These are phyloP conservation scores for Hypoxylon sp. DNA, from an alignment of 2,329 filamentous ascomycete species.

Conservation along the genomic window DNA sequence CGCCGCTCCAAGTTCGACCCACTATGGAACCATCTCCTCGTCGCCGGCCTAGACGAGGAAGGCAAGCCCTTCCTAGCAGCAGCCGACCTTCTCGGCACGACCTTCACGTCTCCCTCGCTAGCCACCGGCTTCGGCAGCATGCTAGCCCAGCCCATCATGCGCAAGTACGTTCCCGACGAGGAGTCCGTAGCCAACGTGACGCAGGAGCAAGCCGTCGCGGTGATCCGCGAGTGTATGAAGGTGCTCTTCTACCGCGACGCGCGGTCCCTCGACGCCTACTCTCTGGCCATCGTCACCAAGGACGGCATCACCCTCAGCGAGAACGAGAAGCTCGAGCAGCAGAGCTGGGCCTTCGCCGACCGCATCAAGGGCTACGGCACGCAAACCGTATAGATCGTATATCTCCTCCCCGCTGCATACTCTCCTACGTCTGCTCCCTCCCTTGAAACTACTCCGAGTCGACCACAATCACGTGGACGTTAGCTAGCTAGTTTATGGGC, in stretches of 20 bases:
- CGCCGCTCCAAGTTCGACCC: constrained; percentile 96
- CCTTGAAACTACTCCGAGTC: background rate
- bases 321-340: constrained; percentile 88
- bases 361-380: constrained; percentile 95
- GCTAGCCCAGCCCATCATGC: constrained; percentile 92
- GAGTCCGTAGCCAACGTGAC: constrained; percentile 78
- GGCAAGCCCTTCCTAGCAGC: constrained; percentile 90
- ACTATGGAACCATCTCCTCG: constrained; percentile 95
- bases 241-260: constrained; percentile 98
- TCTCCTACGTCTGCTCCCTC: background rate
- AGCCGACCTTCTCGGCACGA: constrained; percentile 93
- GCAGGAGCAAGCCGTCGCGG: constrained; percentile 82
- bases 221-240: constrained; percentile 96
- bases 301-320: constrained; percentile 89
- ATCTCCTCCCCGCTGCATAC: constrained; percentile 5
- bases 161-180: constrained; percentile 87
- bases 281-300: constrained; percentile 89
- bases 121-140: constrained; percentile 95
- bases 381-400: constrained; percentile 71
- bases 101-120: constrained; percentile 88
- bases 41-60: constrained; percentile 87
- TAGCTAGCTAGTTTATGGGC: background rate
- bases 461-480: background rate
- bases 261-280: constrained; percentile 91
- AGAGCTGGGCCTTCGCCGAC: constrained; percentile 99